Conservation (phyloP, 805 yeast species). For the Brettanomyces bruxellensis region DNA sequence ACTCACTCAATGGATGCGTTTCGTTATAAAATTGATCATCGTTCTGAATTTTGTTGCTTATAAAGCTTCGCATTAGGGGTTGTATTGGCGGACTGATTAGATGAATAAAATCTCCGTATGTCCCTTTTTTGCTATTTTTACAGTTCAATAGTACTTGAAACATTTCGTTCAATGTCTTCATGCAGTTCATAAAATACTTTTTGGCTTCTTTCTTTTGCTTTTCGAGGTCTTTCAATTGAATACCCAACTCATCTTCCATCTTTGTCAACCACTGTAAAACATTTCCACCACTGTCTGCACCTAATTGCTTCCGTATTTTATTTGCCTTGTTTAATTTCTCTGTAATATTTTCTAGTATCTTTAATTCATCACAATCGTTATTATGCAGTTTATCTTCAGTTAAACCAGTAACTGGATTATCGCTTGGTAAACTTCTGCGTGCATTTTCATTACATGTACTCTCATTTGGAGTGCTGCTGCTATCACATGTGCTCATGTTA, state of each 20-base stretch:
- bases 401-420: no score
- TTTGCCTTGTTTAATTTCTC: no score
- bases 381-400: no score
- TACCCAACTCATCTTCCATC: not conserved
- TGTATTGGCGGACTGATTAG: slow-evolving; percentile 12
- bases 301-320: slow-evolving; percentile 1
- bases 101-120: slow-evolving; percentile 5
- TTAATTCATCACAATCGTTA: no score
- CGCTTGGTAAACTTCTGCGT: no score
- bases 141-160: slow-evolving; percentile 6
- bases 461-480: no score
- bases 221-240: not conserved
- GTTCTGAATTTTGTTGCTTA: slow-evolving; percentile 8
- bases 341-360: no score
- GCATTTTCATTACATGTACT: no score
- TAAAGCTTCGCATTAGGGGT: slow-evolving; percentile 13
- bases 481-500: no score
- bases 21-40: slow-evolving; percentile 15
- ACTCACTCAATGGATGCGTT: slow-evolving; percentile 13
- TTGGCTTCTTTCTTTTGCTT: slow-evolving; percentile 9
- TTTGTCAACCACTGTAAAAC: slow-evolving; percentile 3
- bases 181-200: slow-evolving; percentile 14
- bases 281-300: slow-evolving; percentile 7
- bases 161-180: slow-evolving; percentile 20
- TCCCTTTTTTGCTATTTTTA: not conserved